Evolutionary conservation across 2,329 filamentous ascomycete genomes (phyloP), one percentile per base, ranked within the genome.

Genomic region (Botrytis byssoidea): DNA sequence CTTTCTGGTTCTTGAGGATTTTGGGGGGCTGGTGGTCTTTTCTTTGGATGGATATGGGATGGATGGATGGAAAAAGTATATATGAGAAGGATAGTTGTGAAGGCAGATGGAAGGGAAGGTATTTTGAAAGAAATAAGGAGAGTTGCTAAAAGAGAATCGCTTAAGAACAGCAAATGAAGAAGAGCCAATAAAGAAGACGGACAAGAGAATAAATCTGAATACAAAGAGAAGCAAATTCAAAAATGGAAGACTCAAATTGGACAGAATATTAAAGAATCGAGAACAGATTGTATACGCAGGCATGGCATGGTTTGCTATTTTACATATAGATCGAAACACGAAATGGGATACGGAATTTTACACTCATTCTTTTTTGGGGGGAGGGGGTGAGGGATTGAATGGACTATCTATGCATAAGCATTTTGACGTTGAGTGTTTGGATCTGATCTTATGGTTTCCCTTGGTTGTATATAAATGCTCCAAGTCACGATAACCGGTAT

Each of bases 31-130:
- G 37, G 35, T 55, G 65, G 32, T 40, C 18, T 22, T 22, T 40
- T 67, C 32, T 67, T 55, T 55, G 22, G 32, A 40, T 40, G 66
- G 18, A 67, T 55, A 48, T n/a, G 18, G 32, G 46, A 68, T 68
- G 25, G 32, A 55, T 42, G 12, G 40, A 42, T 55, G 25, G 63
- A 37, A 61, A 61, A 35, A 40, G 59, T 61, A 37, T 10, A n/a
- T 14, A 25, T 61, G 35, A 16, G 51, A 57, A 57, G n/a, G 5
- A 60, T 55, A 16, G 22, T 40, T 61, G 10, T 25, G 32, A 16
- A 25, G 20, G 12, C 20, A 25, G 35, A n/a, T 63, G 25, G 37
- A 63, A 2, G 60, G 37, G 10, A 44, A 22, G 14, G 44, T 20
- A 14, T 65, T 12, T 29, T 46, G 18, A 14, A 65, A 16, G 40